Percentiles rank a stretch among this genome's conserved stretches.
Evolutionary conservation across 1,284 basidiomycete species (phyloP).

Genomic region (Heterobasidion occidentale): DNA sequence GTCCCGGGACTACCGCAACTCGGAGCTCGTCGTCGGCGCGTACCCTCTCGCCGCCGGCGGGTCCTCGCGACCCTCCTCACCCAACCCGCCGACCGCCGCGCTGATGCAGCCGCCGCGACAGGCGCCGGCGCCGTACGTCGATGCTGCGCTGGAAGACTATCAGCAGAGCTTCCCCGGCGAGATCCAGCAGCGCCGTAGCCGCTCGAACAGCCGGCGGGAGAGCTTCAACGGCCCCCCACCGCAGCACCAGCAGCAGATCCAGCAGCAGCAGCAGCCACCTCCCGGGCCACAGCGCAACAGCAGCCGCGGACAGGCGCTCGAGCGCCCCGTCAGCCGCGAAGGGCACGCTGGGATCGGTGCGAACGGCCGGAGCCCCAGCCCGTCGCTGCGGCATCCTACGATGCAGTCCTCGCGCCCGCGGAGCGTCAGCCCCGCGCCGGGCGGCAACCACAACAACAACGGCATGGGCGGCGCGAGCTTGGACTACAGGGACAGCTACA

Average conservation of each 20-base stretch:
- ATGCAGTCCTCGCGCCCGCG: slow-evolving; percentile 26
- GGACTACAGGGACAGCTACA: slow-evolving; percentile 7
- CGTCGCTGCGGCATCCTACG: slow-evolving; percentile 19
- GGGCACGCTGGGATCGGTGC: slow-evolving; percentile 79
- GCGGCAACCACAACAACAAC: neutral
- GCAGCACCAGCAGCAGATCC: slow-evolving; percentile 11
- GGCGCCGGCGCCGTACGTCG: slow-evolving; percentile 40
- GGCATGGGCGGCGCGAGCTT: slow-evolving; percentile 13
- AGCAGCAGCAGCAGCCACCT: slow-evolving; percentile 12
- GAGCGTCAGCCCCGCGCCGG: slow-evolving; percentile 35
- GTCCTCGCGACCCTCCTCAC: slow-evolving; percentile 67
- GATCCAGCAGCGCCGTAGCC: slow-evolving; percentile 41
- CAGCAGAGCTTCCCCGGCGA: slow-evolving; percentile 87
- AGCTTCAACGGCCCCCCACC: slow-evolving; percentile 21
- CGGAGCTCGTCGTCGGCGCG: slow-evolving; percentile 66
- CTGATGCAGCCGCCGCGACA: slow-evolving; percentile 67
- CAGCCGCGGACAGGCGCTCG: slow-evolving; percentile 31
- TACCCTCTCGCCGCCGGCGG: slow-evolving; percentile 40
- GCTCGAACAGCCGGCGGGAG: slow-evolving; percentile 34
- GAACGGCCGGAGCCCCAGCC: slow-evolving; percentile 58
- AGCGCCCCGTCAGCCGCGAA: slow-evolving; percentile 45
- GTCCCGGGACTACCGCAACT: slow-evolving; percentile 46
- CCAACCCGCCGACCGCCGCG: slow-evolving; percentile 59
- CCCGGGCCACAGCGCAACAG: slow-evolving; percentile 13
- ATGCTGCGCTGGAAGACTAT: slow-evolving; percentile 74